Base-by-base conservation (phyloP, 371 early-diverging fungal genomes). In the Syncephalastrum racemosum region DNA sequence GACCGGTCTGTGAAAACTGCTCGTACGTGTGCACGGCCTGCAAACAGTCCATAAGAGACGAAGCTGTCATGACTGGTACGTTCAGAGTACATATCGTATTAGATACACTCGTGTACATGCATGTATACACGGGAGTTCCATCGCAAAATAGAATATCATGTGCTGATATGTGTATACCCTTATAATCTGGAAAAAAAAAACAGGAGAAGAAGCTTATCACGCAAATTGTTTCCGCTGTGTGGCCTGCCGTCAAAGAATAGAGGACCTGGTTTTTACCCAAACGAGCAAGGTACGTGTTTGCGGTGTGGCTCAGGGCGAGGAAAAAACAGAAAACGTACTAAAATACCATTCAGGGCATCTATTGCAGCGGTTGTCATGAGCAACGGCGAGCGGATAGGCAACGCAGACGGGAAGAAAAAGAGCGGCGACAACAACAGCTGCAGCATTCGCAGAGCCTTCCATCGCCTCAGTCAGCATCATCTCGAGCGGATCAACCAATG, bases 121-220 rank as follows among this genome's bases (percentile, higher is more conserved):
- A 10, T 31, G 10, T 31, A 31, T 31, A 31, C 10, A 8, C 36
- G 36, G 10, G 10, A 10, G 0, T 31, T 31, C 10, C 36, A 2
- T 31, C 10, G 8, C 10, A 5, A 31, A 0, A 8, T 31, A n/a
- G 36, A 10, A 31, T 8, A 31, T 31, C 36, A 10, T 31, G 36
- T 31, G 10, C 36, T 31, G 0, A 31, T 31, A 31, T 12, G n/a
- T n/a, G n/a, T n/a, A 31, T 31, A 12, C 36, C 12, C 36, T 31
- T 31, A 1, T 31, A 10, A 10, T 31, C n/a, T n/a, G n/a, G n/a
- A n/a, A n/a, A n/a, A 31, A 31, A 5, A 10, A 31, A 31, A 40
- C 23, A 87, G 89, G 87, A 13, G 88, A 90, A 43, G 90, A 88
- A 45, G 86, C 92, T n/a, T 93, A 90, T 63, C 93, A 93, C 55